phyloP scores from a whole-genome alignment of 2,329 filamentous ascomycete genomes.

The Coniochaeta pulveracea region DNA sequence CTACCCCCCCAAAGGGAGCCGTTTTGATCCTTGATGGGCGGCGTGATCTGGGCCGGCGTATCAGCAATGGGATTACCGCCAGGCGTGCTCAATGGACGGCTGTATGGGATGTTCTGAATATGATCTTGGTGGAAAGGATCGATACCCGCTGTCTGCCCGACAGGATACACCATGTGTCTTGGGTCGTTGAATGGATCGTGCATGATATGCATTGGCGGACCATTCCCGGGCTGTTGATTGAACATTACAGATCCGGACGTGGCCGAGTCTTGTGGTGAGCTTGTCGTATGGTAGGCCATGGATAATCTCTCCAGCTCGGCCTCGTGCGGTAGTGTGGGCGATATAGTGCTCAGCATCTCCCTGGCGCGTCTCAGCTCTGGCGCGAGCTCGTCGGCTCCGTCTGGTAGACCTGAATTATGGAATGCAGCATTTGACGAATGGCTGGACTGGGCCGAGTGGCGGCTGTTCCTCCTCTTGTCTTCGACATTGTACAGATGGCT shows the following conservation, averaged over 20 bases:
- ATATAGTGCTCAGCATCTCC: constrained; percentile 41
- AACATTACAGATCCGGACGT: constrained; percentile 41
- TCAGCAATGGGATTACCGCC: constrained; percentile 23
- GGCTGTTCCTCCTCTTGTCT: constrained; percentile 29
- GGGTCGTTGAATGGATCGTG: constrained; percentile 44
- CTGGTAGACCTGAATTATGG: constrained; percentile 30
- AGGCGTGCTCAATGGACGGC: constrained; percentile 55
- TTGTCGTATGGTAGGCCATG: constrained; percentile 34
- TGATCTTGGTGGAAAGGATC: constrained; percentile 92
- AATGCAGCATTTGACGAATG: constrained; percentile 22
- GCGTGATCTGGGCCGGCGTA: constrained; percentile 25
- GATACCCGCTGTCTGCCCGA: constrained; percentile 82
- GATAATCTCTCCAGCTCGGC: constrained; percentile 45
- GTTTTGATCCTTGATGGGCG: constrained; percentile 20
- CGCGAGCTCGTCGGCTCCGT: constrained; percentile 34
- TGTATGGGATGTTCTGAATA: constrained; percentile 87
- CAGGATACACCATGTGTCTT: constrained; percentile 72
- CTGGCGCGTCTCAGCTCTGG: constrained; percentile 43
- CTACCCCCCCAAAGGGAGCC: constrained; percentile 45
- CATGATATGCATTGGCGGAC: constrained; percentile 24
- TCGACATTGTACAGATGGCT: constrained; percentile 40
- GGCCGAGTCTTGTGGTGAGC: constrained; percentile 41
- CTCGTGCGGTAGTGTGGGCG: constrained; percentile 39
- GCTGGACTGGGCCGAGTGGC: constrained; percentile 24
- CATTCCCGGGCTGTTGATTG: constrained; percentile 24